Percentiles rank a stretch among this genome's conserved stretches.
Conservation (phyloP, 176 grass and related monocot species). For the Olyra latifolia region DNA sequence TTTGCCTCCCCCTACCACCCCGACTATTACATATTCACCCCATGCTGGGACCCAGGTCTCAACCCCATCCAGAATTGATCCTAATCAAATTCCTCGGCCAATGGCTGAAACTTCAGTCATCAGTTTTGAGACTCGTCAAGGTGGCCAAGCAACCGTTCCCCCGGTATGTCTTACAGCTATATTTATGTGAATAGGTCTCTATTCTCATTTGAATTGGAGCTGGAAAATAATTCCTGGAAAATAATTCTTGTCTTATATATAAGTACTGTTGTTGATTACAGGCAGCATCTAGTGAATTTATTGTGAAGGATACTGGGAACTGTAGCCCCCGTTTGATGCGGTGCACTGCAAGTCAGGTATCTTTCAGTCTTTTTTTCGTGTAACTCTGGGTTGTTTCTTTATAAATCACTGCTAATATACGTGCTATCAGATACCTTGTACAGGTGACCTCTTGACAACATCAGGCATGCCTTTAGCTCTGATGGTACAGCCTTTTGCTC, state of each 20-base stretch:
- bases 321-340: conserved; percentile 87
- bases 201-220: conserved; percentile 9
- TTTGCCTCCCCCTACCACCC: conserved; percentile 43
- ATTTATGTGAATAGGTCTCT: neutral
- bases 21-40: conserved; percentile 58
- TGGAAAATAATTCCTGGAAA: neutral
- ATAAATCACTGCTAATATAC: conserved; percentile 32
- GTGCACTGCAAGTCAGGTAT: conserved; percentile 84
- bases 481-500: conserved; percentile 86
- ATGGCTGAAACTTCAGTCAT: conserved; percentile 57
- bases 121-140: conserved; percentile 76
- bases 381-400: conserved; percentile 17
- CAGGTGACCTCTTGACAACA: conserved; percentile 76
- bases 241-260: neutral
- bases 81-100: conserved; percentile 84
- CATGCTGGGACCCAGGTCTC: conserved; percentile 66
- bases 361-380: neutral
- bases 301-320: conserved; percentile 90
- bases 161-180: conserved; percentile 59
- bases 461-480: conserved; percentile 84
- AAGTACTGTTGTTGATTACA: conserved; percentile 31
- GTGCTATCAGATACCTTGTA: conserved; percentile 78
- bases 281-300: conserved; percentile 74
- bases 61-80: conserved; percentile 84
- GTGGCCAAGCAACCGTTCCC: conserved; percentile 67